A percentile compares a stretch with the other conserved stretches of the same genome.
These are phyloP conservation scores for Taphrina populina DNA, from an alignment of 1,139 yeast species.

Conservation along the genomic window DNA sequence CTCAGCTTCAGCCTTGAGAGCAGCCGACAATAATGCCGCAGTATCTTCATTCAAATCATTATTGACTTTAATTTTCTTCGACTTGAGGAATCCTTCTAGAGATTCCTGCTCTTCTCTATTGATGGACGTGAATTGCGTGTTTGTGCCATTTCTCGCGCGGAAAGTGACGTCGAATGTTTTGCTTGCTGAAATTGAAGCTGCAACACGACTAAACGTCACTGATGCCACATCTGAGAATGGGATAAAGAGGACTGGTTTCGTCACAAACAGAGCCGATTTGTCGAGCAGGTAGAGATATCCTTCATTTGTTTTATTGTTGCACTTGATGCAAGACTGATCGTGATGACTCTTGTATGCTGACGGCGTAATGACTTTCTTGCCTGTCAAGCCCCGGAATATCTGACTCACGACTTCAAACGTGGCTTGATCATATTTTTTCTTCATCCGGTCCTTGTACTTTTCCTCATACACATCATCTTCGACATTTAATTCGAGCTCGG, in stretches of 20 bases:
- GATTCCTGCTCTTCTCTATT: constrained; percentile 84
- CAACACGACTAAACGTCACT: constrained; percentile 85
- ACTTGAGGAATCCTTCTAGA: constrained; percentile 71
- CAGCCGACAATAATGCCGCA: constrained; percentile 62
- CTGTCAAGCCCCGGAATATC: constrained; percentile 85
- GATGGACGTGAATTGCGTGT: constrained; percentile 84
- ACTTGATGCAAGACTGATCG: constrained; percentile 76
- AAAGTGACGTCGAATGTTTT: constrained; percentile 93
- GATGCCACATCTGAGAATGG: constrained; percentile 78
- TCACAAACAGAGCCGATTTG: constrained; percentile 82
- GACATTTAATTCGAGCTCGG: constrained; percentile 83
- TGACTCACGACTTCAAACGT: constrained; percentile 87
- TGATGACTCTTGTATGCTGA: constrained; percentile 51
- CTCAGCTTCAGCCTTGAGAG: constrained; percentile 55
- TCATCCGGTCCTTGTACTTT: constrained; percentile 74
- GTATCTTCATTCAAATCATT: constrained; percentile 89
- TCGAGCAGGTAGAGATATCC: constrained; percentile 90
- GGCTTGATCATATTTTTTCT: constrained; percentile 71
- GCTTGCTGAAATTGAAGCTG: constrained; percentile 70
- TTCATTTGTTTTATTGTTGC: constrained; percentile 93
- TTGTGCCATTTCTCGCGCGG: constrained; percentile 61
- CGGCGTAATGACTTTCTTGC: constrained; percentile 78
- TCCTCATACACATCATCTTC: constrained; percentile 61
- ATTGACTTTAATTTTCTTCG: constrained; percentile 75
- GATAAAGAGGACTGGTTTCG: constrained; percentile 90